These are phyloP conservation scores for Fusarium incarnatum DNA, from an alignment of 2,329 filamentous ascomycete genomes.

Conservation along the genomic window DNA sequence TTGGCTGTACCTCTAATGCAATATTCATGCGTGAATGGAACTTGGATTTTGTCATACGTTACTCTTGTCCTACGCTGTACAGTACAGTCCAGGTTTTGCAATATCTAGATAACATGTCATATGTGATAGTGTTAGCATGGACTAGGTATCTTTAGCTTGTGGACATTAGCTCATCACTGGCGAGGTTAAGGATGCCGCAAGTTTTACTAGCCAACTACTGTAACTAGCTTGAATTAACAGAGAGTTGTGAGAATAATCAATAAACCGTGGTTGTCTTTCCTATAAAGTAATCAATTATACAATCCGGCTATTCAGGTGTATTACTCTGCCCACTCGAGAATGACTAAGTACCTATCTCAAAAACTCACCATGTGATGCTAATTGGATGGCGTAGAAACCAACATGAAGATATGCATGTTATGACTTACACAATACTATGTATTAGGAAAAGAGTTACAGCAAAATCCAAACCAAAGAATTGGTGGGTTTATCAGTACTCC, in stretches of 20 bases:
- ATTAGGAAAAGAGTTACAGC: not conserved
- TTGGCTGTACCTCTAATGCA: not conserved
- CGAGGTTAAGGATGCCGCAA: not conserved
- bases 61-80: not conserved
- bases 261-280: not conserved
- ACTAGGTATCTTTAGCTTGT: not conserved
- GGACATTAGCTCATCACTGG: not conserved
- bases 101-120: not conserved
- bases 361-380: not conserved
- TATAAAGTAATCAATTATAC: not conserved
- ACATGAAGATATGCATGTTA: not conserved
- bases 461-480: not conserved
- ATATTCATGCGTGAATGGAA: not conserved
- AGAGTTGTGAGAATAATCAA: not conserved
- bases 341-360: no score
- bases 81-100: not conserved
- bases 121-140: not conserved
- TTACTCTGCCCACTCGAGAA: not conserved
- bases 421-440: not conserved
- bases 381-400: not conserved
- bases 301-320: not conserved
- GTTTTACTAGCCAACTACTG: not conserved
- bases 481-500: slow-evolving; percentile 3
- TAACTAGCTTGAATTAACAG: not conserved
- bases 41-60: not conserved